Evolutionary conservation across 73 alveolate genomes (phyloP).

Genomic region (Halteria grandinella): DNA sequence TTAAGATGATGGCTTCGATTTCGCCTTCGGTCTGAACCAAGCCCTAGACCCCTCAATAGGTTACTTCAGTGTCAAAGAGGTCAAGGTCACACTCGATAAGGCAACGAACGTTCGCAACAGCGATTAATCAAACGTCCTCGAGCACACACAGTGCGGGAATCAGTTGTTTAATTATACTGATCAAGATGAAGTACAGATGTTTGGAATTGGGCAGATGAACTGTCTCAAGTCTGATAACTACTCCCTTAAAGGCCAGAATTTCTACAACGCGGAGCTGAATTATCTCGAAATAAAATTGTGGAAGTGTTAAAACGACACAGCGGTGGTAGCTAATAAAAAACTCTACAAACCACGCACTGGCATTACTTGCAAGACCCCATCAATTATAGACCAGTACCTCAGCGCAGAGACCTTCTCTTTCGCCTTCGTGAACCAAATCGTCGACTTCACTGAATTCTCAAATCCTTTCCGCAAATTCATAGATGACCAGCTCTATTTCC

Average conservation of each 20-base stretch:
- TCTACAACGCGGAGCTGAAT: background rate
- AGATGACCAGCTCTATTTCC: background rate
- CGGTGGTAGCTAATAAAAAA: background rate
- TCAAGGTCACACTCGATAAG: background rate
- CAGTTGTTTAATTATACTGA: background rate
- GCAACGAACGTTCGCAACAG: background rate
- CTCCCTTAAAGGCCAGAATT: background rate
- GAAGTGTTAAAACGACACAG: background rate
- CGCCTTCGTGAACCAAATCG: background rate
- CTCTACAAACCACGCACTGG: too few relatives aligned
- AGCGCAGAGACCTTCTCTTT: background rate
- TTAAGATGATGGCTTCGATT: constrained; percentile 2
- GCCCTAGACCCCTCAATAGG: constrained; percentile 6
- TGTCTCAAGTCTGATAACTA: background rate
- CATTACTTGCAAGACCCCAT: background rate
- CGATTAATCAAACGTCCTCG: background rate
- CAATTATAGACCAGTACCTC: background rate
- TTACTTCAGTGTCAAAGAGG: background rate
- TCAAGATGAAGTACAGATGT: background rate
- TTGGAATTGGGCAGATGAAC: background rate
- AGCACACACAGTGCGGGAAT: background rate
- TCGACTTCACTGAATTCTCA: background rate
- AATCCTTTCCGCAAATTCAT: background rate
- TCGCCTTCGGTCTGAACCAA: constrained; percentile 2
- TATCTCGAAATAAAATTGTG: constrained; percentile 14